Percentiles rank a stretch among this genome's conserved stretches.
These are phyloP conservation scores for Lolium perenne DNA, from an alignment of 176 grass and related monocot genomes.

Conservation along the genomic window DNA sequence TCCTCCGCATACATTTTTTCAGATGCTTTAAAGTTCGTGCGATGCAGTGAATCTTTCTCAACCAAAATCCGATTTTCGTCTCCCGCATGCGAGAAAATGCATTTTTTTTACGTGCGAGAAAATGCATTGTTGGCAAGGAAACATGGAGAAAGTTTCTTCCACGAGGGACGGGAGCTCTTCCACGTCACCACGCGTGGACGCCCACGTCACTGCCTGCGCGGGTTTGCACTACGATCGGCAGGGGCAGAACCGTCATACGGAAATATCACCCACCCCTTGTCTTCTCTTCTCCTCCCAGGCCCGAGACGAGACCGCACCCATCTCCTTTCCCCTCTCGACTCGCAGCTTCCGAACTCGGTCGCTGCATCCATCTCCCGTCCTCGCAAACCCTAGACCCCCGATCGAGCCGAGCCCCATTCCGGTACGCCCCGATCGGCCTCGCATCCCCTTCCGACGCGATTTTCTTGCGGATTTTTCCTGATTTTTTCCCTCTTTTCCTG, in stretches of 20 bases:
- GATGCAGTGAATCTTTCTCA: too few relatives aligned
- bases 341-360: neutral
- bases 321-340: neutral
- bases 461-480: neutral
- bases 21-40: too few relatives aligned
- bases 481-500: neutral
- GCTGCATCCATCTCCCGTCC: neutral
- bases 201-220: constrained; percentile 36
- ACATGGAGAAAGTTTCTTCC: neutral
- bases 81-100: too few relatives aligned
- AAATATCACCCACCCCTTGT: neutral
- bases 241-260: constrained; percentile 30
- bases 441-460: neutral
- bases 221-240: neutral
- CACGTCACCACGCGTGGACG: constrained; percentile 22
- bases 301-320: neutral
- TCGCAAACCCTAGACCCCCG: constrained; percentile 47
- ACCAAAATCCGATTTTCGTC: too few relatives aligned
- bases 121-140: too few relatives aligned
- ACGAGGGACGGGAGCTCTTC: neutral
- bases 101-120: too few relatives aligned
- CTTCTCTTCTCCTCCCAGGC: neutral
- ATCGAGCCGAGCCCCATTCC: constrained; percentile 10
- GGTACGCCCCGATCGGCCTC: constrained; percentile 39
- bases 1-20: too few relatives aligned